Evolutionary conservation across 129 eudicot genomes (phyloP).

Genomic region (Flaveria sonorensis): DNA sequence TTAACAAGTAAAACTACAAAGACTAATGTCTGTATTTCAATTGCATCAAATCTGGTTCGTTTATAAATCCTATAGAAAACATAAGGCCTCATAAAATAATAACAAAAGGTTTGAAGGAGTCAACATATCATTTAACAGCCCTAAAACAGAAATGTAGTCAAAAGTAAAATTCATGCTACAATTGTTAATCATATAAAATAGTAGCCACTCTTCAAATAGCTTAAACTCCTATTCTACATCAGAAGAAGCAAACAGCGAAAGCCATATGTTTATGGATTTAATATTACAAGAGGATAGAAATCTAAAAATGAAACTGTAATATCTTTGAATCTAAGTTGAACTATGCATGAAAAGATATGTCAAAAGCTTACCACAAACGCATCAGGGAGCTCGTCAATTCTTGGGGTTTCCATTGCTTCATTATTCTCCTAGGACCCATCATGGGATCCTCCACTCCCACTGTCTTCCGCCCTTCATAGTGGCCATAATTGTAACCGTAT

Average conservation of each 20-base stretch:
- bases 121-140: neutral
- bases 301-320: too few species aligned
- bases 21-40: conserved; percentile 3
- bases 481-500: conserved; percentile 87
- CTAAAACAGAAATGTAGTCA: conserved; percentile 5
- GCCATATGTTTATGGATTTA: neutral
- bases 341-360: neutral
- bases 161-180: neutral
- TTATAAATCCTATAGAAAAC: neutral
- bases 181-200: neutral
- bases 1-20: neutral
- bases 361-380: conserved; percentile 74
- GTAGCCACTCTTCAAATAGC: conserved; percentile 8
- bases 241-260: neutral
- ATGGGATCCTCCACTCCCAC: conserved; percentile 95
- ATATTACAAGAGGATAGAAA: too few species aligned
- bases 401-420: conserved; percentile 96
- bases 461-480: conserved; percentile 58
- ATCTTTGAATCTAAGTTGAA: too few species aligned
- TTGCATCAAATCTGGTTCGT: conserved; percentile 8
- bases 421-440: conserved; percentile 82
- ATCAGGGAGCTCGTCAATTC: conserved; percentile 90
- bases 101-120: neutral
- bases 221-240: conserved; percentile 13
- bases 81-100: conserved; percentile 1